Evolutionary conservation across 306 rosid species (phyloP).

Genomic region (Quercus glauca): DNA sequence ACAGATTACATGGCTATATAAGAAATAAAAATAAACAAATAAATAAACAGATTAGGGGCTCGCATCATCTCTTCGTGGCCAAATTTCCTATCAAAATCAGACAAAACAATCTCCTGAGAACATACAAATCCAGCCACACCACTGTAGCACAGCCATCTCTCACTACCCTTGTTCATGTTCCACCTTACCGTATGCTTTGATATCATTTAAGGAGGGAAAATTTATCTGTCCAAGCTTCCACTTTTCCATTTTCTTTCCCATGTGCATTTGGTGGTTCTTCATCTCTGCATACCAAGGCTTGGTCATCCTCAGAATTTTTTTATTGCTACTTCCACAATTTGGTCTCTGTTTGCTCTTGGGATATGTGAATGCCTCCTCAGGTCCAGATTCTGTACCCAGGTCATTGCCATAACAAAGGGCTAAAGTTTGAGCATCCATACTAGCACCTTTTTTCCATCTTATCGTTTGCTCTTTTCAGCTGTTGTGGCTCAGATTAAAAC

Average conservation of each 20-base stretch:
- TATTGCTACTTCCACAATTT: constrained; percentile 24
- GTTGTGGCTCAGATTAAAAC: constrained; percentile 31
- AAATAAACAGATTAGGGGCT: not conserved
- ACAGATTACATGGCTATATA: not conserved
- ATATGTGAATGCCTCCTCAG: constrained; percentile 34
- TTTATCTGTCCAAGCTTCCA: constrained; percentile 20
- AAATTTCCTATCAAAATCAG: constrained; percentile 40
- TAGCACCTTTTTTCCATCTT: constrained; percentile 24
- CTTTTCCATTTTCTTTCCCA: constrained; percentile 23
- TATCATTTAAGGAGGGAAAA: constrained; percentile 55
- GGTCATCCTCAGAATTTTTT: constrained; percentile 33
- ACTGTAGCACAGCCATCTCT: constrained; percentile 86
- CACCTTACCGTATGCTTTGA: constrained; percentile 84
- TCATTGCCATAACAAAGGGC: constrained; percentile 39
- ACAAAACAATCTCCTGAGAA: constrained; percentile 66
- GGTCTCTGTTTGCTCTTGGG: constrained; percentile 27
- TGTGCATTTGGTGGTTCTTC: not conserved
- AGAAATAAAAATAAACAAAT: not conserved
- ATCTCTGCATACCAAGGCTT: constrained; percentile 9
- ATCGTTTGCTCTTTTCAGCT: constrained; percentile 23
- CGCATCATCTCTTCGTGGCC: constrained; percentile 51
- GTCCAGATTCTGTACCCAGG: constrained; percentile 35
- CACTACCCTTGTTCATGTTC: constrained; percentile 91
- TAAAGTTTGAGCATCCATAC: constrained; percentile 40
- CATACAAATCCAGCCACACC: constrained; percentile 85